Evolutionary conservation across 2,329 filamentous ascomycete species (phyloP), one percentile per base, ranked within the genome.

Genomic region (Xylariales sp.): DNA sequence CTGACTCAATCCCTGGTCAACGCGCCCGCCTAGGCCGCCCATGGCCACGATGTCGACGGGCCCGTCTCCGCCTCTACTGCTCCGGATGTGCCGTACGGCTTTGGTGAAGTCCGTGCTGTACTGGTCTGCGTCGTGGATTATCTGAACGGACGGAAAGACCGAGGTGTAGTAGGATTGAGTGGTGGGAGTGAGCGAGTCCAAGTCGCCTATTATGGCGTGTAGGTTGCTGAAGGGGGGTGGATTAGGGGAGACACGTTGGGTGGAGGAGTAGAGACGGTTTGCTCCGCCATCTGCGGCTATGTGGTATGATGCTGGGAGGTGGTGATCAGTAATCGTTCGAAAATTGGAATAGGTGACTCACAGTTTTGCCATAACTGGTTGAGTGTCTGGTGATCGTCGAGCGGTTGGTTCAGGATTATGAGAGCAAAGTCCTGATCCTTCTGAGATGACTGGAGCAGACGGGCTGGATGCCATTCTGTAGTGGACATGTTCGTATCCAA

Each of bases 231-330:
- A 15, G 31, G 38, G 31, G 12, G 20, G 31, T 14, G 18, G 22
- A 40, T 32, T 42, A 10, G 27, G 14, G n/a, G 27, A 7, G 7
- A 37, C 12, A 8, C 29, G 35, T 8, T n/a, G 24, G 24, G 8
- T 43, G 49, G 18, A 60, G 22, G 71, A 58, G 43, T 71, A 66
- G 63, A 96, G 73, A 27, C 80, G 75, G 57, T 97, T 95, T 33
- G 90, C 90, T 18, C 89, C 93, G 42, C 90, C 93, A 66, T 98
- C 93, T 20, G 89, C 93, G 44, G 89, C 95, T 40, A 97, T 73
- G 18, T 76, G 78, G 46, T 82, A 74, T 16, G 66, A 68, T 39
- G 86, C 83, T 86, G 10, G 16, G 15, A 12, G 12, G 15, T n/a
- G 27, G 47, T 63, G 38, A 61, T 53, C 25, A 51, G 31, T 14